These are phyloP conservation scores for Diaporthe humulicola DNA, from an alignment of 2,329 filamentous ascomycete genomes.

Conservation along the genomic window DNA sequence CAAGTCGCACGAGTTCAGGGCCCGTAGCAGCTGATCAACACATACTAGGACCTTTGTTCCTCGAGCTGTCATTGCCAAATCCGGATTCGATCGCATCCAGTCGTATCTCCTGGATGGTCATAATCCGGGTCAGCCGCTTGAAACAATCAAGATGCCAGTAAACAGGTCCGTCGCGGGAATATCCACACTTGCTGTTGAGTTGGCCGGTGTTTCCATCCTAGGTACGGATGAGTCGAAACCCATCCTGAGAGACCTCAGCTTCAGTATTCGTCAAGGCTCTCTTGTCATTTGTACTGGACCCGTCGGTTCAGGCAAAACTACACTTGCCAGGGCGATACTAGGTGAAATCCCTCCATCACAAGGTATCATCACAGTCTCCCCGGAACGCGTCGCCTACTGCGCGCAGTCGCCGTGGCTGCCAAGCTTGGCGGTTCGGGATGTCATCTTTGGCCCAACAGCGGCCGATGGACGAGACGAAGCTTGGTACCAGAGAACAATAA, in stretches of 20 bases:
- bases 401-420: constrained; percentile 55
- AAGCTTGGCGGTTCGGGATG: constrained; percentile 49
- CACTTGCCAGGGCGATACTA: constrained; percentile 46
- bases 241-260: constrained; percentile 44
- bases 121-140: neutral
- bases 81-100: constrained; percentile 55
- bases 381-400: constrained; percentile 51
- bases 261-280: constrained; percentile 43
- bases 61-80: constrained; percentile 47
- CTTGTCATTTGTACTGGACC: constrained; percentile 47
- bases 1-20: too few species aligned
- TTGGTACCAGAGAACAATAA: constrained; percentile 51
- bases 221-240: constrained; percentile 15
- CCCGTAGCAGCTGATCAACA: too few species aligned
- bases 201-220: constrained; percentile 38
- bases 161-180: too few species aligned
- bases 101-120: constrained; percentile 45
- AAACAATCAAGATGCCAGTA: neutral
- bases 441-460: constrained; percentile 45
- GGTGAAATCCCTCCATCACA: constrained; percentile 45
- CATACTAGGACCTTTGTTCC: constrained; percentile 57
- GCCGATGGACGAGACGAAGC: constrained; percentile 37
- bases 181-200: constrained; percentile 8
- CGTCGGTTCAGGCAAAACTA: constrained; percentile 49
- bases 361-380: constrained; percentile 47